These are phyloP conservation scores for Xylariaceae sp. DNA, from an alignment of 2,329 filamentous ascomycete genomes.

Conservation along the genomic window DNA sequence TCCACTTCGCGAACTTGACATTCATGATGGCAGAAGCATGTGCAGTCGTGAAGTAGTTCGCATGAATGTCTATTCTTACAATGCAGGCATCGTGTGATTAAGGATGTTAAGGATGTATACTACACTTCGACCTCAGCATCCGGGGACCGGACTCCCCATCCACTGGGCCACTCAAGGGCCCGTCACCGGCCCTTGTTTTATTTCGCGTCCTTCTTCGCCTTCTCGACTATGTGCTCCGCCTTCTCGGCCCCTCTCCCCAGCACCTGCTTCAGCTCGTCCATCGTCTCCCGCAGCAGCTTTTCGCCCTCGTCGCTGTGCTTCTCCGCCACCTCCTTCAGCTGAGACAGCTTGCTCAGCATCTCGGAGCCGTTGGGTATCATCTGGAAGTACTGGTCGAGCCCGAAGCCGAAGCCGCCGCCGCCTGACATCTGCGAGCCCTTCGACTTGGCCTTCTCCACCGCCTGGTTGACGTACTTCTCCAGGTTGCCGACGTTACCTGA, in stretches of 20 bases:
- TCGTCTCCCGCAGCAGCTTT: slow-evolving; percentile 59
- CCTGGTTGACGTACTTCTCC: slow-evolving; percentile 52
- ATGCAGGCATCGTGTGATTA: too few relatives aligned
- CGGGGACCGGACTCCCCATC: too few relatives aligned
- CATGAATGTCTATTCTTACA: too few relatives aligned
- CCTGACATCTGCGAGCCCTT: slow-evolving; percentile 30
- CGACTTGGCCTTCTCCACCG: slow-evolving; percentile 52
- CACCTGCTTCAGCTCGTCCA: slow-evolving; percentile 58
- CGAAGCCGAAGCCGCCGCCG: too few relatives aligned
- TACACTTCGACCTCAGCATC: too few relatives aligned
- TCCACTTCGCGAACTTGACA: too few relatives aligned
- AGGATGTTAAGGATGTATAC: too few relatives aligned
- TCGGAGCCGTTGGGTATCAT: slow-evolving; percentile 57
- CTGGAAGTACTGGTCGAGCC: slow-evolving; percentile 55
- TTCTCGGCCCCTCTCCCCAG: slow-evolving; percentile 51
- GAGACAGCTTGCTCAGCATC: slow-evolving; percentile 57
- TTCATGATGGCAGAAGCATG: too few relatives aligned
- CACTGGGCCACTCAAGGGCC: too few relatives aligned
- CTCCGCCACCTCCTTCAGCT: slow-evolving; percentile 56
- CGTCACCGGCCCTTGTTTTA: too few relatives aligned
- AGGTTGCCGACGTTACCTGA: slow-evolving; percentile 53
- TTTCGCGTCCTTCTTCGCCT: slow-evolving; percentile 42
- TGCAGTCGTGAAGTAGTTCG: too few relatives aligned
- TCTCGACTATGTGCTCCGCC: slow-evolving; percentile 50
- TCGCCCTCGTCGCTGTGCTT: slow-evolving; percentile 65